Evolutionary conservation across 306 rosid genomes (phyloP).

Genomic region (Casuarina equisetifolia): DNA sequence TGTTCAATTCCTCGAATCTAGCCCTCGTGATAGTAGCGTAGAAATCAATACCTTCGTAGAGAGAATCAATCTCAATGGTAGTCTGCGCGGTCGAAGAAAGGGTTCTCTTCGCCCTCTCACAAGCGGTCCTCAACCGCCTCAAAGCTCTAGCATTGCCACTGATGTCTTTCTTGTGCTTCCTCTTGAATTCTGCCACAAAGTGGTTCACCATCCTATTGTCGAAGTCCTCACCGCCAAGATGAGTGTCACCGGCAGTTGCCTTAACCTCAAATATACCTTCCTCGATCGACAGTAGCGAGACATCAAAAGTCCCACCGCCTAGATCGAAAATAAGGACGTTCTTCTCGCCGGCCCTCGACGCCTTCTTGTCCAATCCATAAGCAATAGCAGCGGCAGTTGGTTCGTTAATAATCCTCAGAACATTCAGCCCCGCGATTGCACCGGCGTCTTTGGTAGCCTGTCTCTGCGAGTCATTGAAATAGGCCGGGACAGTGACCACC

Average conservation of each 20-base stretch:
- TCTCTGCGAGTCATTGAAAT: constrained; percentile 36
- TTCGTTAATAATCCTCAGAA: constrained; percentile 42
- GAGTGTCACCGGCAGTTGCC: constrained; percentile 38
- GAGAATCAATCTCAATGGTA: constrained; percentile 40
- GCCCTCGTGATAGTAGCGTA: constrained; percentile 11
- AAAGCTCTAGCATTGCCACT: constrained; percentile 33
- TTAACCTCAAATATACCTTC: constrained; percentile 41
- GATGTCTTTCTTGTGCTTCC: constrained; percentile 43
- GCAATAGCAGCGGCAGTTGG: constrained; percentile 50
- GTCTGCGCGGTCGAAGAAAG: too few relatives aligned
- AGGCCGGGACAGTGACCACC: constrained; percentile 45
- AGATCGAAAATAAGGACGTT: constrained; percentile 25
- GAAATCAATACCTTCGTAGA: constrained; percentile 38
- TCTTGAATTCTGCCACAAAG: constrained; percentile 40
- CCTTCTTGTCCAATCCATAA: constrained; percentile 43
- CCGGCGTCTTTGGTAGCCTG: constrained; percentile 49
- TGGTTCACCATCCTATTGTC: constrained; percentile 38
- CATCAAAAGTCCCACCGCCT: constrained; percentile 36
- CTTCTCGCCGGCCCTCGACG: constrained; percentile 10
- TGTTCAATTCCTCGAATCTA: constrained; percentile 26
- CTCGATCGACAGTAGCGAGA: constrained; percentile 38
- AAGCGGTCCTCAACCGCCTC: constrained; percentile 30
- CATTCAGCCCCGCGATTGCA: constrained; percentile 35
- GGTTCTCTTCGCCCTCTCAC: too few relatives aligned
- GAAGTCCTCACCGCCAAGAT: background rate